Conservation (phyloP, 495 filamentous ascomycete genomes). For the Penicillium malachiteum region DNA sequence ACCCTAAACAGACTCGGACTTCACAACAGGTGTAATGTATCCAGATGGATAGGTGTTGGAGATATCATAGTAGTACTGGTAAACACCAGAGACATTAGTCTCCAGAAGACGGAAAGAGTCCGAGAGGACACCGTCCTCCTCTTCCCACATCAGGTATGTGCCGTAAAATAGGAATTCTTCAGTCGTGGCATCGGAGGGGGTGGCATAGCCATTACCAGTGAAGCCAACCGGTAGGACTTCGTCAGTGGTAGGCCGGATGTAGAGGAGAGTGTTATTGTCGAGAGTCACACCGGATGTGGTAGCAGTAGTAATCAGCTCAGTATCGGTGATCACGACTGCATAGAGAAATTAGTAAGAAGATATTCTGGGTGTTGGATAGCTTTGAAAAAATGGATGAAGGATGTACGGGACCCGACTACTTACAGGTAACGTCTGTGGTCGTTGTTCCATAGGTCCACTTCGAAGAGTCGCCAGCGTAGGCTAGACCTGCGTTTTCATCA, state of each 20-base stretch:
- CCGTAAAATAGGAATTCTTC: conserved; percentile 22
- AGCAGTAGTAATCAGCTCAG: conserved; percentile 15
- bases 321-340: conserved; percentile 15
- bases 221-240: conserved; percentile 21
- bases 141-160: conserved; percentile 21
- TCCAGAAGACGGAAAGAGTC: conserved; percentile 25
- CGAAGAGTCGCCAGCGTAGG: conserved; percentile 25
- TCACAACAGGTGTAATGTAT: conserved; percentile 9
- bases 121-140: conserved; percentile 7
- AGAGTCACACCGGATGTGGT: conserved; percentile 19
- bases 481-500: conserved; percentile 15
- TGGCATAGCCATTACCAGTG: conserved; percentile 14
- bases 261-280: conserved; percentile 19
- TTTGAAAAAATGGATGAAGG: not conserved
- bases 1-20: not conserved
- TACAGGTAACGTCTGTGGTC: conserved; percentile 27
- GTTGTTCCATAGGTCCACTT: conserved; percentile 20
- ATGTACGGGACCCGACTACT: not conserved
- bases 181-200: conserved; percentile 13
- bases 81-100: conserved; percentile 18
- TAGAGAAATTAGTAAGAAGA: not conserved
- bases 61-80: conserved; percentile 23
- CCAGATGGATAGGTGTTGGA: conserved; percentile 19
- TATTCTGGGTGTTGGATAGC: not conserved
- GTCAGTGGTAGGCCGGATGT: conserved; percentile 19